Base-by-base conservation (phyloP, 176 grass and related monocot genomes). In the Ananas comosus region DNA sequence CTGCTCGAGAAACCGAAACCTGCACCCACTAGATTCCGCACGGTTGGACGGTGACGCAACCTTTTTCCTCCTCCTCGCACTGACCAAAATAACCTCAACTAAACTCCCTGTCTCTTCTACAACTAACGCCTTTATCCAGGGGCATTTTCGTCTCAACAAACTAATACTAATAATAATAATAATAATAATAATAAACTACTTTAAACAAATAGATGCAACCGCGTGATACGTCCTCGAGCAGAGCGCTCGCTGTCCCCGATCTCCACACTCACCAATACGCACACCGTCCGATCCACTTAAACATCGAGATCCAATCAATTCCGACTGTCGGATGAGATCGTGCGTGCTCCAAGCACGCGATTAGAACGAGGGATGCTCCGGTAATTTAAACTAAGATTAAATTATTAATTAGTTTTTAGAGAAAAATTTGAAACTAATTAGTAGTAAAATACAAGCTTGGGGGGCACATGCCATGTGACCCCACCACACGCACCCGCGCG, bases 391-490 rank as follows among this genome's bases (percentile, higher is more conserved):
- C 27, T 48, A 19, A 21, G 63, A 77, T 47, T 73, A 73, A 51
- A 79, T 79, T 19, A 61, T 11, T 18, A 52, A 12, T 50, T 11
- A 2, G 2, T 79, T 51, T 64, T 21, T 64, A 72, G 61, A 49
- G 27, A 63, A 19, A 5, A 17, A 53, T 70, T 84, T 64, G 74
- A 64, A 64, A 51, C 52, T 63, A 49, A 48, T 63, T 59, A 72
- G 76, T 59, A 72, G 76, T 49, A 56, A 69, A 54, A 66, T 64
- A 83, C 73, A 79, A 70, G 70, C 3, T 63, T 6, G 33, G 16
- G 12, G 86, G 71, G 85, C 89, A 89, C 90, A 89, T 89, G 86
- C 78, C 83, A 93, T 89, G 83, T 86, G 74, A 53, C 83, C 80
- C 87, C 91, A 83, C 84, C 81, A 79, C 71, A 77, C 52, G 81